Percentiles rank a stretch among this genome's conserved stretches.
These are phyloP conservation scores for Poteriospumella lacustris DNA, from an alignment of 108 stramenopile species.

Conservation along the genomic window DNA sequence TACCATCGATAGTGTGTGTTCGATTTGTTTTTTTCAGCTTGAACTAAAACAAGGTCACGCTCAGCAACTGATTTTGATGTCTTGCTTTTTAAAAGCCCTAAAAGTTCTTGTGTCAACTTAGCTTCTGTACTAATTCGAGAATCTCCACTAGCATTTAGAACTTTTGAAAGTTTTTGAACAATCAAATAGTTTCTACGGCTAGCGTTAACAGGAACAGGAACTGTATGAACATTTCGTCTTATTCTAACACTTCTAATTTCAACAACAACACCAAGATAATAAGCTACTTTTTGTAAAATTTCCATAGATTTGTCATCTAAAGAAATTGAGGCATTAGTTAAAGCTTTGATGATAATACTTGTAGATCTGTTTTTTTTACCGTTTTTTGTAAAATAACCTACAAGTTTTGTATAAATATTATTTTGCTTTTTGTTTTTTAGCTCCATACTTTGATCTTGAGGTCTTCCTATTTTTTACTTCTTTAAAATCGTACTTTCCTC, in stretches of 20 bases:
- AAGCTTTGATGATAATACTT: constrained; percentile 6
- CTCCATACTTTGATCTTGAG: constrained; percentile 22
- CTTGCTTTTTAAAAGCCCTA: constrained; percentile 8
- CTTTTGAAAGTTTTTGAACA: constrained; percentile 9
- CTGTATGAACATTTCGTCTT: background rate
- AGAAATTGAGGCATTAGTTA: background rate
- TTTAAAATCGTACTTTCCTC: constrained; percentile 12
- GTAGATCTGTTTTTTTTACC: constrained; percentile 18
- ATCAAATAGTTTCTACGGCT: background rate
- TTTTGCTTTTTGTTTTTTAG: constrained; percentile 28
- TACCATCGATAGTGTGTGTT: constrained; percentile 7
- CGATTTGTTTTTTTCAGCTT: constrained; percentile 8
- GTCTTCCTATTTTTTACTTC: background rate
- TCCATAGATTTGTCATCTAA: background rate
- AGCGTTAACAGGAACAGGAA: background rate
- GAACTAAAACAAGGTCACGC: constrained; percentile 7
- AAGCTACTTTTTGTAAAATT: constrained; percentile 19
- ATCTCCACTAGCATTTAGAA: constrained; percentile 25
- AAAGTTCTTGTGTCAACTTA: constrained; percentile 27
- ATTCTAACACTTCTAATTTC: background rate
- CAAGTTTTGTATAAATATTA: constrained; percentile 25
- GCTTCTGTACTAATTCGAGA: constrained; percentile 33
- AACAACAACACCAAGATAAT: background rate
- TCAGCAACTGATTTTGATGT: constrained; percentile 8
- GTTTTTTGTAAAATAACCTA: constrained; percentile 27